Evolutionary conservation across 129 eudicot genomes (phyloP).

Genomic region (Glebionis coronaria): DNA sequence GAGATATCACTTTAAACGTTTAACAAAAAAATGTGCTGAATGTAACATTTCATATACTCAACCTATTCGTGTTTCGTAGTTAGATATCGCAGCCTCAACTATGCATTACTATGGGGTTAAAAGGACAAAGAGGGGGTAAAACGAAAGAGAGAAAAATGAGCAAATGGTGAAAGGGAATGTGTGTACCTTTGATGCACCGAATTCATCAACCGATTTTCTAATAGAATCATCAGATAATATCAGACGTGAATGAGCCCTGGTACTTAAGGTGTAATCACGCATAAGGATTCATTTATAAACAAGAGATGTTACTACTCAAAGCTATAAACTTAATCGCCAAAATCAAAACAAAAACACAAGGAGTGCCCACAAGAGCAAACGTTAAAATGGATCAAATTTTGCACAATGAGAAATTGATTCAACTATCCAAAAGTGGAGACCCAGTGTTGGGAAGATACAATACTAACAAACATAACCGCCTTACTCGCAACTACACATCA

Average conservation of each 20-base stretch:
- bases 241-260: constrained; percentile 87
- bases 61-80: neutral
- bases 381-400: constrained; percentile 4
- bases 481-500: too few species aligned
- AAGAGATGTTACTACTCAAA: neutral
- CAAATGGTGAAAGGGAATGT: neutral
- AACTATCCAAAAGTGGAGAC: too few species aligned
- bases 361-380: neutral
- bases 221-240: constrained; percentile 89
- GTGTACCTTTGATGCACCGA: constrained; percentile 68
- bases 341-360: too few species aligned
- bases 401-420: too few species aligned
- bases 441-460: too few species aligned
- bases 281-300: neutral
- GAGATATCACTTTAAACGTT: neutral
- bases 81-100: neutral
- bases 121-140: neutral
- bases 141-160: neutral
- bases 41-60: neutral
- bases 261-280: constrained; percentile 66
- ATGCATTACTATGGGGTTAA: neutral
- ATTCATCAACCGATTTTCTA: constrained; percentile 81
- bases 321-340: neutral
- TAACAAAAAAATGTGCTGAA: neutral
- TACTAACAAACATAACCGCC: too few species aligned